phyloP scores from a whole-genome alignment of 371 early-diverging fungal genomes.

The Mucor velutinosus region DNA sequence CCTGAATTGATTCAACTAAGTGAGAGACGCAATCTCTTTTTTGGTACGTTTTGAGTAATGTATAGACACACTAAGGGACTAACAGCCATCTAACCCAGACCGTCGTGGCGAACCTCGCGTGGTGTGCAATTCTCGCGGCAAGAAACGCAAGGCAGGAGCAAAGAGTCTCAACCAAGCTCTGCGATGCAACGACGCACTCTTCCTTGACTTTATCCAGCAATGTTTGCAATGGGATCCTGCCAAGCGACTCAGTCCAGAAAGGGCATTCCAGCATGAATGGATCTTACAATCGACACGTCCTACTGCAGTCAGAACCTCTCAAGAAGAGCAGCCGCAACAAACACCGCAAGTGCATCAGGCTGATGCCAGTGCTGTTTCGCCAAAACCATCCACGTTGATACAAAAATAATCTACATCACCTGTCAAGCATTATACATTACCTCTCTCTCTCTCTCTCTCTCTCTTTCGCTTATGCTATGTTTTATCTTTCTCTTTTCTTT shows the following conservation, averaged over 20 bases:
- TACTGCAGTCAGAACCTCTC: neutral
- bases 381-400: neutral
- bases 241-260: slow-evolving; percentile 84
- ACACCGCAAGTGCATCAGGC: neutral
- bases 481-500: neutral
- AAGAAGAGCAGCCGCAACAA: neutral
- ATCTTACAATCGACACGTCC: slow-evolving; percentile 47
- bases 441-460: neutral
- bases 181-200: slow-evolving; percentile 69
- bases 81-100: slow-evolving; percentile 48
- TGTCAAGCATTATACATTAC: neutral
- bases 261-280: slow-evolving; percentile 83
- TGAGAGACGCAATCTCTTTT: slow-evolving; percentile 83
- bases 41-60: slow-evolving; percentile 58
- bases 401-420: neutral
- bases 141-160: slow-evolving; percentile 77
- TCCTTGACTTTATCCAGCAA: slow-evolving; percentile 83
- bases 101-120: slow-evolving; percentile 69
- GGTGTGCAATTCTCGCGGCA: slow-evolving; percentile 86
- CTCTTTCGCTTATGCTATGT: neutral
- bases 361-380: neutral
- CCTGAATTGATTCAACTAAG: slow-evolving; percentile 75
- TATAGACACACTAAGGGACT: neutral
- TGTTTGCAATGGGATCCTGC: slow-evolving; percentile 94
- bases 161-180: slow-evolving; percentile 76